A percentile compares a stretch with the other conserved stretches of the same genome.
Conservation (phyloP, 805 yeast species). For the Saccharomycopsis javanensis region DNA sequence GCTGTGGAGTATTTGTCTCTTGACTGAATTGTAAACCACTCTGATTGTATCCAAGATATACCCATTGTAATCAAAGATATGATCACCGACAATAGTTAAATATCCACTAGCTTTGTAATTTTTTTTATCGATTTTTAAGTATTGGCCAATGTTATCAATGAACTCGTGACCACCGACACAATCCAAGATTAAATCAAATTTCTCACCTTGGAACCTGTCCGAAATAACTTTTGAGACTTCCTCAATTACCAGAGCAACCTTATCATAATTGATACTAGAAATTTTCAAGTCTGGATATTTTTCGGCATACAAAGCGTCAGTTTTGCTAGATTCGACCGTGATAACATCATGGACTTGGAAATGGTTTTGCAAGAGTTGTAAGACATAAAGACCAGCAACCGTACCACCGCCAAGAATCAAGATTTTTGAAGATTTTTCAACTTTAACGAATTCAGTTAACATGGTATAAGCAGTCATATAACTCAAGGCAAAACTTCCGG, state of each 20-base stretch:
- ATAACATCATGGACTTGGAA: constrained; percentile 40
- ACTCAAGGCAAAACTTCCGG: constrained; percentile 55
- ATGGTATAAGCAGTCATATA: constrained; percentile 52
- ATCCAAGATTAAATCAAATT: constrained; percentile 59
- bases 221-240: constrained; percentile 4
- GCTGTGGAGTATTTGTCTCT: neutral
- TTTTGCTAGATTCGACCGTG: constrained; percentile 45
- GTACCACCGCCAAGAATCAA: constrained; percentile 72
- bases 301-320: constrained; percentile 33
- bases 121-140: constrained; percentile 16
- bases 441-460: constrained; percentile 22
- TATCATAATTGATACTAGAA: constrained; percentile 13
- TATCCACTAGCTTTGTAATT: constrained; percentile 35
- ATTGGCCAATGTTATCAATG: constrained; percentile 21
- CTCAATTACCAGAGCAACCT: neutral
- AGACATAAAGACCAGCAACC: constrained; percentile 53
- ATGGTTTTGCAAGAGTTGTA: constrained; percentile 46
- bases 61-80: constrained; percentile 30
- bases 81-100: constrained; percentile 58
- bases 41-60: constrained; percentile 21
- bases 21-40: neutral
- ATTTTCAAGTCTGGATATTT: constrained; percentile 5
- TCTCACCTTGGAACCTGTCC: constrained; percentile 21
- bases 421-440: constrained; percentile 38
- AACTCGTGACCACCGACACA: constrained; percentile 58